Evolutionary conservation across 768 basidiomycete species (phyloP).

Genomic region (Leccinum boreale): DNA sequence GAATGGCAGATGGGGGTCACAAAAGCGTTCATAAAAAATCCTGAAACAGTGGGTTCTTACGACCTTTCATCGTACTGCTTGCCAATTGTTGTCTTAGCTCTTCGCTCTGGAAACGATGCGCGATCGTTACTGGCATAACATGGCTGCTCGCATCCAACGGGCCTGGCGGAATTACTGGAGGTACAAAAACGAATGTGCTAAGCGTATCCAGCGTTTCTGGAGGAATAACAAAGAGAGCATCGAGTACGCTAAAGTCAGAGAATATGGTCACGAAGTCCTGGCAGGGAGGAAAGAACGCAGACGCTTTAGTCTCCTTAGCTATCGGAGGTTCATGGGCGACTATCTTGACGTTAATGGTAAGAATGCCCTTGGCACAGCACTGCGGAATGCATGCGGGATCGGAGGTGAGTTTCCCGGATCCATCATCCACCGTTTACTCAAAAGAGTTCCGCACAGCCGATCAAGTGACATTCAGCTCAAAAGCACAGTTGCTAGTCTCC

Average conservation of each 20-base stretch:
- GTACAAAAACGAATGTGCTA: constrained; percentile 92
- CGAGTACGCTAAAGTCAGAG: constrained; percentile 85
- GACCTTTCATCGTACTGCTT: background rate
- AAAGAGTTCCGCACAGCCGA: constrained; percentile 49
- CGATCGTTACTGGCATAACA: constrained; percentile 99
- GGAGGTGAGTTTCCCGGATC: constrained; percentile 49
- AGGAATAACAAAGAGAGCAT: constrained; percentile 95
- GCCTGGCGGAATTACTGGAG: constrained; percentile 95
- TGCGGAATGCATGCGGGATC: constrained; percentile 69
- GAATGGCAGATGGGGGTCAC: constrained; percentile 99
- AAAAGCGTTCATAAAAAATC: constrained; percentile 99
- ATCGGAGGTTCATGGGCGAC: constrained; percentile 93
- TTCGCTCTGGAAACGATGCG: constrained; percentile 99
- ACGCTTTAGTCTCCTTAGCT: constrained; percentile 89
- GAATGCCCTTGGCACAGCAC: constrained; percentile 70
- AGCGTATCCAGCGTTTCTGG: constrained; percentile 97
- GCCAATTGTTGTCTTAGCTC: constrained; percentile 48
- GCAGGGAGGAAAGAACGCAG: constrained; percentile 91
- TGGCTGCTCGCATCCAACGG: constrained; percentile 95
- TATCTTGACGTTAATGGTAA: constrained; percentile 89
- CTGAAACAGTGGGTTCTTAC: constrained; percentile 73
- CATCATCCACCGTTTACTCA: background rate
- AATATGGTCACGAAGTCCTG: constrained; percentile 91
- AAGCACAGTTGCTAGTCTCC: constrained; percentile 78
- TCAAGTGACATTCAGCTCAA: constrained; percentile 78